Base-by-base conservation (phyloP, 805 yeast species). In the Metschnikowia noctiluminum region DNA sequence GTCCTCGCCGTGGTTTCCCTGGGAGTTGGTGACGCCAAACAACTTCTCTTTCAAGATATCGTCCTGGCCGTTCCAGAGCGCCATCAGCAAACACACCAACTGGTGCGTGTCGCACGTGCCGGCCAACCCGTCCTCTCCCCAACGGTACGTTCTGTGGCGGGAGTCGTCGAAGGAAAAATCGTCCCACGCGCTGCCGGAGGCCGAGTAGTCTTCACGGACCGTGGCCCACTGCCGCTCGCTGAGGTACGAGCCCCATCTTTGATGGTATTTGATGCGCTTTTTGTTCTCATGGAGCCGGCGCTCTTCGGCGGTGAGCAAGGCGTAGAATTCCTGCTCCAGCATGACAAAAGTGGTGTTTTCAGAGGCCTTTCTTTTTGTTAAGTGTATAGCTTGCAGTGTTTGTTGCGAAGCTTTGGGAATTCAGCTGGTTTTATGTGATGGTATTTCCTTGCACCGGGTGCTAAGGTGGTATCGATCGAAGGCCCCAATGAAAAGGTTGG, bases 111-210 rank as follows among this genome's bases (percentile, higher is more conserved):
- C 97, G 52, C 87, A 80, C 16, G 88, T 85, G 43, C 97, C 97
- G 10, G 92, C 95, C 57, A 90, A 71, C 2, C 97, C 97, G 64
- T 90, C 97, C 65, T 91, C 97, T 38, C 96, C 96, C 97, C 97
- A 90, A 39, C 97, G 76, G 64, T 87, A 90, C 12, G 88, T 81
- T 55, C 97, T 73, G 21, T 90, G 80, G 51, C 82, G 76, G 1
- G 95, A 85, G 52, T 88, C 89, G 51, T 88, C 95, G 64, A 89
- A 89, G 7, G 95, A 88, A 67, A 90, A 90, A 57, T 82, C 81
- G 35, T 81, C 76, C 97, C 97, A 90, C 3, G 96, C 96, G 57
- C 89, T 89, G 38, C 97, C 97, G 56, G 82, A 79, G 43, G 68
- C 74, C 0, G 96, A 86, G 66, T 90, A 90, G 63, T 89, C 97